A percentile compares a stretch with the other conserved stretches of the same genome.
Conservation (phyloP, 352 stramenopile genomes). For the Plasmopara muralis region DNA sequence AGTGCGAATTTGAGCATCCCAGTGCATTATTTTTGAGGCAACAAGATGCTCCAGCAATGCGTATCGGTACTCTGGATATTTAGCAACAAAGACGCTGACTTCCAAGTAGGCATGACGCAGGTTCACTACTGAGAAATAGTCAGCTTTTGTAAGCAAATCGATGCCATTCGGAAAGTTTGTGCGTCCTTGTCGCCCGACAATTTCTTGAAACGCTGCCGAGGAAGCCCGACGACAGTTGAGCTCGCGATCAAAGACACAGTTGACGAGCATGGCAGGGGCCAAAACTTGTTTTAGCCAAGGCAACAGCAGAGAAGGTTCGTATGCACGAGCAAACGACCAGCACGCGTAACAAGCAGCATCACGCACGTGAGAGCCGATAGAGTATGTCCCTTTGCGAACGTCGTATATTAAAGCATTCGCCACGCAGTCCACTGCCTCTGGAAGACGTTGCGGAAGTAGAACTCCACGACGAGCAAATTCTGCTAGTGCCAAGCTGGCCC, state of each 20-base stretch:
- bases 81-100: conserved; percentile 88
- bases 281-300: conserved; percentile 87
- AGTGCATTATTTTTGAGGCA: conserved; percentile 91
- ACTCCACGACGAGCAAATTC: conserved; percentile 94
- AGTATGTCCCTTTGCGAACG: conserved; percentile 90
- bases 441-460: conserved; percentile 89
- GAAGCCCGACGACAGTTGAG: conserved; percentile 97
- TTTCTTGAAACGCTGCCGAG: conserved; percentile 97
- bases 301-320: conserved; percentile 86
- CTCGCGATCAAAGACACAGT: conserved; percentile 96
- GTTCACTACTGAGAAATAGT: conserved; percentile 96
- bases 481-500: conserved; percentile 94
- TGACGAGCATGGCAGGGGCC: conserved; percentile 89
- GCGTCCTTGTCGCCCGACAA: conserved; percentile 84
- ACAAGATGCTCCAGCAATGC: conserved; percentile 78
- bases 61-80: conserved; percentile 86
- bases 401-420: conserved; percentile 92
- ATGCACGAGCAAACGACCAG: conserved; percentile 96
- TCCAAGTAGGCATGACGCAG: conserved; percentile 89
- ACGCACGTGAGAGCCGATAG: conserved; percentile 94
- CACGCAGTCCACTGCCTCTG: conserved; percentile 90
- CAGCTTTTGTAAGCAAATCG: conserved; percentile 92
- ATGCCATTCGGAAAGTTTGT: conserved; percentile 96
- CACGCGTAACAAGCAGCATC: conserved; percentile 97
- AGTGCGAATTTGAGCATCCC: conserved; percentile 90